Evolutionary conservation across 2,329 filamentous ascomycete species (phyloP).

Genomic region (Xenoacremonium recifei): DNA sequence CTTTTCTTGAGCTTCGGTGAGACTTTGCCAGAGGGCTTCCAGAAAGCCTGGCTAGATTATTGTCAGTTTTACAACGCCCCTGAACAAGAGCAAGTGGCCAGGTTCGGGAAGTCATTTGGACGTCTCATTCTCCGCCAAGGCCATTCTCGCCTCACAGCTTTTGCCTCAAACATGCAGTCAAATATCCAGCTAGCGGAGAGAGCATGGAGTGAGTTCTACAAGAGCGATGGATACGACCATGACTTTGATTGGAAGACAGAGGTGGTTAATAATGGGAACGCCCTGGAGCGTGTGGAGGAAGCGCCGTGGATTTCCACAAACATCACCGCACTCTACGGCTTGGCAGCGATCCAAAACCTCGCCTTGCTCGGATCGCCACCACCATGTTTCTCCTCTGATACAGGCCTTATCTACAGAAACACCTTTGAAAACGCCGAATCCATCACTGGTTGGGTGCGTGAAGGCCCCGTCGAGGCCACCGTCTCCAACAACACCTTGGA

Average conservation of each 20-base stretch:
- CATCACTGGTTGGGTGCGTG: constrained; percentile 16
- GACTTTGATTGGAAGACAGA: constrained; percentile 35
- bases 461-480: constrained; percentile 16
- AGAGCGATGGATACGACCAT: constrained; percentile 44
- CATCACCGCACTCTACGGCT: constrained; percentile 54
- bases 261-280: constrained; percentile 40
- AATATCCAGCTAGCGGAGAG: constrained; percentile 48
- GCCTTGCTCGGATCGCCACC: constrained; percentile 29
- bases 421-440: constrained; percentile 14
- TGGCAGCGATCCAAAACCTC: constrained; percentile 56
- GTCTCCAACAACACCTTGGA: constrained; percentile 21
- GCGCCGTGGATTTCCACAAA: constrained; percentile 58
- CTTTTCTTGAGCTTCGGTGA: constrained; percentile 47
- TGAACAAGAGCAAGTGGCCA: constrained; percentile 46
- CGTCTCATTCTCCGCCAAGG: constrained; percentile 50
- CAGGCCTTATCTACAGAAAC: constrained; percentile 21
- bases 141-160: constrained; percentile 58
- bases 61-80: constrained; percentile 56
- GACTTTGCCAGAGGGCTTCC: constrained; percentile 47
- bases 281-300: constrained; percentile 50
- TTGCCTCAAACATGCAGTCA: constrained; percentile 41
- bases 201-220: constrained; percentile 55
- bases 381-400: constrained; percentile 4
- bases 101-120: constrained; percentile 52
- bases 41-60: constrained; percentile 58